A percentile compares a stretch with the other conserved stretches of the same genome.
Conservation (phyloP, 2,329 filamentous ascomycete genomes). For the Lanzia echinophila region DNA sequence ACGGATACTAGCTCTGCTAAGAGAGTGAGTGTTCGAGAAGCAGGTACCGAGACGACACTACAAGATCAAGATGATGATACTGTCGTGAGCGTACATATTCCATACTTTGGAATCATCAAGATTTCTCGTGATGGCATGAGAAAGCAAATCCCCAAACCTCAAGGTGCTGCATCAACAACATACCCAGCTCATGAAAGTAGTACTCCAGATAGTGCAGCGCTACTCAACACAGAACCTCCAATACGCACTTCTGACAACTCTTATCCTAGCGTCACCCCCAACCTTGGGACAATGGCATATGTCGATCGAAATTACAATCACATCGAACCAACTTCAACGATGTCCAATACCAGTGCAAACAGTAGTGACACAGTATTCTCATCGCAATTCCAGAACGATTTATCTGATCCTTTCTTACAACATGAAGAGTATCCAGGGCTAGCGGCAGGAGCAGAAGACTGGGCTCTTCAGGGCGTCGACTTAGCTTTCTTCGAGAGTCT, state of each 20-base stretch:
- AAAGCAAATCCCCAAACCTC: slow-evolving; percentile 1
- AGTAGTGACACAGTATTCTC: background rate
- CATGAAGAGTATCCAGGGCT: slow-evolving; percentile 13
- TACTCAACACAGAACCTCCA: background rate
- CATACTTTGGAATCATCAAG: slow-evolving; percentile 30
- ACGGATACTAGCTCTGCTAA: slow-evolving; percentile 13
- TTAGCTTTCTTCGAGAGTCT: slow-evolving; percentile 29
- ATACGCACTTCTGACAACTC: background rate
- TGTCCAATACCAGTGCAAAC: too few relatives aligned
- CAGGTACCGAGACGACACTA: slow-evolving; percentile 1
- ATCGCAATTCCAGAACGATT: background rate
- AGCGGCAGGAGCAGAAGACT: slow-evolving; percentile 27
- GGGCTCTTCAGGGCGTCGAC: slow-evolving; percentile 32
- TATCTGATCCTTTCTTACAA: background rate
- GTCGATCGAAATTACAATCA: too few relatives aligned
- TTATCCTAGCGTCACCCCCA: too few relatives aligned
- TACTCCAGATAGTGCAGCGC: background rate
- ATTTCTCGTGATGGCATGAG: slow-evolving; percentile 22
- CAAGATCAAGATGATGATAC: slow-evolving; percentile 7
- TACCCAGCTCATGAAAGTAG: background rate
- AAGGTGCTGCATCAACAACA: background rate
- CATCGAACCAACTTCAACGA: too few relatives aligned
- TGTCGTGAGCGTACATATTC: slow-evolving; percentile 18
- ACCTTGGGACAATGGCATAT: too few relatives aligned
- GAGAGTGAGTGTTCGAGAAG: slow-evolving; percentile 11